phyloP scores from a whole-genome alignment of 768 basidiomycete genomes.

The Psilocybe tampanensis region DNA sequence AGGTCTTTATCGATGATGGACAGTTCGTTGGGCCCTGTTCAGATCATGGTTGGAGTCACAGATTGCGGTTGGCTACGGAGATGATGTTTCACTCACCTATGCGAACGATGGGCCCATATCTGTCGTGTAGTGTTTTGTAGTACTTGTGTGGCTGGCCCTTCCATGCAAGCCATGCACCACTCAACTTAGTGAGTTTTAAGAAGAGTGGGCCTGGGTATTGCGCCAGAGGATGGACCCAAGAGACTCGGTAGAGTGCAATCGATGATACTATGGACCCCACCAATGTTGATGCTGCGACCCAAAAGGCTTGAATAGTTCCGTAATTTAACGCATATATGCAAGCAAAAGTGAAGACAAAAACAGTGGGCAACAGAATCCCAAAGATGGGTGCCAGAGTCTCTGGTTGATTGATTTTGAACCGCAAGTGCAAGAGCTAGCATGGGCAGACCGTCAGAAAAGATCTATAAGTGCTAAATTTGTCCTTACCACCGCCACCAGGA shows the following conservation, averaged over 20 bases:
- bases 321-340: background rate
- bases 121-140: conserved; percentile 46
- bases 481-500: conserved; percentile 5
- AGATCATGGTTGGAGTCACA: too few species aligned
- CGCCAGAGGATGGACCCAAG: conserved; percentile 49
- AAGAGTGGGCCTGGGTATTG: conserved; percentile 47
- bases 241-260: conserved; percentile 42
- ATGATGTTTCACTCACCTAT: conserved; percentile 43
- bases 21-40: conserved; percentile 48
- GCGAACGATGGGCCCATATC: conserved; percentile 59
- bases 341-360: background rate
- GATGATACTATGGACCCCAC: conserved; percentile 17
- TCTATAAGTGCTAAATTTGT: too few species aligned
- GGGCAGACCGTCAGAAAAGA: too few species aligned
- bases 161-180: conserved; percentile 32
- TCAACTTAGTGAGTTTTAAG: conserved; percentile 42
- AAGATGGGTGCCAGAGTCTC: background rate
- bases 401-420: conserved; percentile 18
- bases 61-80: too few species aligned
- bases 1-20: conserved; percentile 35
- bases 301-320: background rate
- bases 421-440: conserved; percentile 16
- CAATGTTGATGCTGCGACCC: background rate
- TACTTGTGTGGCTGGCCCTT: conserved; percentile 46
- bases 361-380: background rate